phyloP scores from a whole-genome alignment of 495 filamentous ascomycete genomes.

The Polyplosphaeria fusca region DNA sequence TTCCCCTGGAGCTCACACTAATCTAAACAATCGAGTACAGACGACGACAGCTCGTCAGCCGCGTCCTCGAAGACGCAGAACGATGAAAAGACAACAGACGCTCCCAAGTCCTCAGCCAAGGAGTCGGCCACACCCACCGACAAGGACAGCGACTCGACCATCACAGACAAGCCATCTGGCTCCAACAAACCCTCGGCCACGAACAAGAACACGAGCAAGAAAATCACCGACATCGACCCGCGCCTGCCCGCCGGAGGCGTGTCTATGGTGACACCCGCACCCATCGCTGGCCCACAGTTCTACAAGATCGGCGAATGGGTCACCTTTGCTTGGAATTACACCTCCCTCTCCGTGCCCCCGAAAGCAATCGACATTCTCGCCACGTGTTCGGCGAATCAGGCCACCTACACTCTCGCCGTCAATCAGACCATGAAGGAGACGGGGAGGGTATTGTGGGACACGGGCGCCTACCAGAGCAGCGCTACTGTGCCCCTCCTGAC shows the following conservation, averaged over 20 bases:
- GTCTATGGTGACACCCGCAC: constrained; percentile 72
- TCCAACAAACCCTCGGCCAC: constrained; percentile 4
- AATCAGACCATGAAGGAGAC: constrained; percentile 60
- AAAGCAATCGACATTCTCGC: constrained; percentile 78
- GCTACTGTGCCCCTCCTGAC: constrained; percentile 61
- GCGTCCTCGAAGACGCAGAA: neutral
- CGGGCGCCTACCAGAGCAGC: constrained; percentile 60
- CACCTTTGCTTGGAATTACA: constrained; percentile 95
- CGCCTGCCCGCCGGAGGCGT: constrained; percentile 68
- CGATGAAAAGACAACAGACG: neutral
- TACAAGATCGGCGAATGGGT: constrained; percentile 86
- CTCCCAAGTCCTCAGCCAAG: constrained; percentile 2
- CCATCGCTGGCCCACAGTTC: constrained; percentile 58
- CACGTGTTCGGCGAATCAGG: constrained; percentile 64
- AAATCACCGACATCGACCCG: constrained; percentile 50
- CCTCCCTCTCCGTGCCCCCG: constrained; percentile 73
- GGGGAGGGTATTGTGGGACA: constrained; percentile 73
- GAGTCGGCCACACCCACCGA: neutral
- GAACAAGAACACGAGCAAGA: constrained; percentile 23
- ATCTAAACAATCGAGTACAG: too few relatives aligned
- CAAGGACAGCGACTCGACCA: neutral
- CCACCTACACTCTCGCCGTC: constrained; percentile 62
- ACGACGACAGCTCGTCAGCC: neutral
- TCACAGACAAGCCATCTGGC: constrained; percentile 19
- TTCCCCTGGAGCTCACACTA: neutral